A percentile compares a stretch with the other conserved stretches of the same genome.
Conservation (phyloP, 1,284 basidiomycete species). For the Ceratobasidium theobromae region DNA sequence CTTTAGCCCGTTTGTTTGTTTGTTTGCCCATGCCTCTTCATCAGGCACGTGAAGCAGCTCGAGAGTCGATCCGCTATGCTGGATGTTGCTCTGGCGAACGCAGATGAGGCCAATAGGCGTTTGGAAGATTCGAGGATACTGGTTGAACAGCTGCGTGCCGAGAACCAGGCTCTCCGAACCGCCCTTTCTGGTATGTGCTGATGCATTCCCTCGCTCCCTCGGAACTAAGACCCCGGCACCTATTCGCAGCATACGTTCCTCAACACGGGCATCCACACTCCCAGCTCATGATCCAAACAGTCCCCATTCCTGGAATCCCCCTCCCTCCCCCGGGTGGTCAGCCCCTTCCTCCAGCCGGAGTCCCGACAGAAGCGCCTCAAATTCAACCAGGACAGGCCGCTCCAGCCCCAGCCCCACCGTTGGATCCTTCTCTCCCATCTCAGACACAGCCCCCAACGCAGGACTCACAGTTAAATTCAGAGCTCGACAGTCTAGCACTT, state of each 20-base stretch:
- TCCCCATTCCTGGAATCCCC: constrained; percentile 19
- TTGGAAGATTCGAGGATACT: constrained; percentile 83
- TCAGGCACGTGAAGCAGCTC: constrained; percentile 77
- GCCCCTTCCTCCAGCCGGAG: background rate
- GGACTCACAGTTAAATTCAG: constrained; percentile 30
- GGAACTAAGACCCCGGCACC: constrained; percentile 28
- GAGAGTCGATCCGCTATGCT: constrained; percentile 78
- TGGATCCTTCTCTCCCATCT: constrained; percentile 31
- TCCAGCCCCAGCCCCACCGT: constrained; percentile 17
- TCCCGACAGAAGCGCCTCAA: constrained; percentile 6
- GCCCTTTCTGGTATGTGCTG: constrained; percentile 42
- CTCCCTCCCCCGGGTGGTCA: background rate
- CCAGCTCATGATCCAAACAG: constrained; percentile 29
- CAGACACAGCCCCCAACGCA: constrained; percentile 28
- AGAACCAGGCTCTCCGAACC: constrained; percentile 65
- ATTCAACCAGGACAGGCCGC: background rate
- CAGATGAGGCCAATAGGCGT: constrained; percentile 79
- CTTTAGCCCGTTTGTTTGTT: constrained; percentile 28
- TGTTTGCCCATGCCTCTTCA: constrained; percentile 13
- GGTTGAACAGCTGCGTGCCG: constrained; percentile 76
- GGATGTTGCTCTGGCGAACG: constrained; percentile 75
- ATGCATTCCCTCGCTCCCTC: constrained; percentile 7
- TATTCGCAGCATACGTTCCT: constrained; percentile 31
- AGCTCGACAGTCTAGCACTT: constrained; percentile 9
- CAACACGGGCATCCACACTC: constrained; percentile 31